Evolutionary conservation across 257 asterid genomes (phyloP).

Genomic region (Oldenlandia corymbosa): DNA sequence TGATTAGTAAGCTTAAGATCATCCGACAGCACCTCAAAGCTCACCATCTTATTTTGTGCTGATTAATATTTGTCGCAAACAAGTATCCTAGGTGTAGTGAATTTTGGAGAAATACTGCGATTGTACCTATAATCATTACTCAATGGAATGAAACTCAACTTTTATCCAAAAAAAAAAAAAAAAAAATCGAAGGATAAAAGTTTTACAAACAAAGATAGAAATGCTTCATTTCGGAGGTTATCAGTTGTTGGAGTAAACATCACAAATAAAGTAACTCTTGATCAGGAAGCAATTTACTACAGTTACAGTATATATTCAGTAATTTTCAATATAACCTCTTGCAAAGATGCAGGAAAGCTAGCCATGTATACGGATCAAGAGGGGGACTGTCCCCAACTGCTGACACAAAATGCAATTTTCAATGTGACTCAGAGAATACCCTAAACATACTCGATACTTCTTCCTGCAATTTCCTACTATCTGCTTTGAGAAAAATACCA

Average conservation of each 20-base stretch:
- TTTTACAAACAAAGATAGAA: constrained; percentile 84
- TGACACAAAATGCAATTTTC: constrained; percentile 92
- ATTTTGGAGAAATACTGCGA: too few species aligned
- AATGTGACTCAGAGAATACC: constrained; percentile 90
- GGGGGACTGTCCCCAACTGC: constrained; percentile 91
- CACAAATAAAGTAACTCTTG: constrained; percentile 97
- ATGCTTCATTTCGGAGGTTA: constrained; percentile 68
- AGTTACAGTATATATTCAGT: constrained; percentile 93
- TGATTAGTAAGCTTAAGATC: constrained; percentile 97
- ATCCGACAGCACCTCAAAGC: constrained; percentile 88
- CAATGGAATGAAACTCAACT: too few species aligned
- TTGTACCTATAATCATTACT: too few species aligned
- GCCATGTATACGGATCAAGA: constrained; percentile 94
- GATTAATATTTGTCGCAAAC: constrained; percentile 93
- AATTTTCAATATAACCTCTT: constrained; percentile 90
- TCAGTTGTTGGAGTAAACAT: constrained; percentile 91
- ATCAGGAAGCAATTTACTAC: constrained; percentile 95
- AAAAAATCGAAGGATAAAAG: constrained; percentile 94
- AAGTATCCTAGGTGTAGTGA: too few species aligned
- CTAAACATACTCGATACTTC: constrained; percentile 91
- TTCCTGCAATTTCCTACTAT: constrained; percentile 76
- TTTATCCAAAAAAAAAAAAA: too few species aligned
- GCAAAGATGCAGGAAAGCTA: constrained; percentile 75
- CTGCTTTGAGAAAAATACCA: constrained; percentile 90
- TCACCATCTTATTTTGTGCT: constrained; percentile 93